Evolutionary conservation across 371 early-diverging fungal genomes (phyloP).

Genomic region (Circinella minor): DNA sequence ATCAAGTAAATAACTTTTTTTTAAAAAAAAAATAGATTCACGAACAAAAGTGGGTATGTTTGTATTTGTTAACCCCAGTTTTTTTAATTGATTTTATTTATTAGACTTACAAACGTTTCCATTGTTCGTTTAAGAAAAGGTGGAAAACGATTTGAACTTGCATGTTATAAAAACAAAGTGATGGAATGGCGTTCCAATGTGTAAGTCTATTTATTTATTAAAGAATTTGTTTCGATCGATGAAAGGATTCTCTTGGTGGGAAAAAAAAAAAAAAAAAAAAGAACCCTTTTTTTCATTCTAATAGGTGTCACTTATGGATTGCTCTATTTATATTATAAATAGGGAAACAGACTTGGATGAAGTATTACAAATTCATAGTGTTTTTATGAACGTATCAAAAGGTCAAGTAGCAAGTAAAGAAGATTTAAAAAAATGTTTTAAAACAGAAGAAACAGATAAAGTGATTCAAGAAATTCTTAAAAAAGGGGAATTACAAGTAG

Average conservation of each 20-base stretch:
- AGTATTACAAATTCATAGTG: slow-evolving; percentile 91
- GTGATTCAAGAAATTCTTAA: slow-evolving; percentile 91
- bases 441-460: slow-evolving; percentile 81
- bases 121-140: slow-evolving; percentile 95
- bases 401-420: slow-evolving; percentile 92
- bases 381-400: slow-evolving; percentile 96
- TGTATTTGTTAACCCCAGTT: too few relatives aligned
- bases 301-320: too few relatives aligned
- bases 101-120: slow-evolving; percentile 92
- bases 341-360: slow-evolving; percentile 96
- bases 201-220: slow-evolving; percentile 68
- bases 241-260: slow-evolving; percentile 53
- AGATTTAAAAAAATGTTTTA: slow-evolving; percentile 88
- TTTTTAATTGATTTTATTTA: neutral
- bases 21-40: neutral
- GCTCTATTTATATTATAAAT: too few relatives aligned
- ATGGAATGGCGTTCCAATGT: slow-evolving; percentile 93
- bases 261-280: too few relatives aligned
- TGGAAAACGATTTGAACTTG: slow-evolving; percentile 97
- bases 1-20: slow-evolving; percentile 53
- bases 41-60: neutral
- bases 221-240: too few relatives aligned
- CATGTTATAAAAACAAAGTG: slow-evolving; percentile 99
- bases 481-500: slow-evolving; percentile 96
- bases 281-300: too few relatives aligned